Evolutionary conservation across 2,329 filamentous ascomycete species (phyloP).

Genomic region (Ceratocystis cacaofunesta): DNA sequence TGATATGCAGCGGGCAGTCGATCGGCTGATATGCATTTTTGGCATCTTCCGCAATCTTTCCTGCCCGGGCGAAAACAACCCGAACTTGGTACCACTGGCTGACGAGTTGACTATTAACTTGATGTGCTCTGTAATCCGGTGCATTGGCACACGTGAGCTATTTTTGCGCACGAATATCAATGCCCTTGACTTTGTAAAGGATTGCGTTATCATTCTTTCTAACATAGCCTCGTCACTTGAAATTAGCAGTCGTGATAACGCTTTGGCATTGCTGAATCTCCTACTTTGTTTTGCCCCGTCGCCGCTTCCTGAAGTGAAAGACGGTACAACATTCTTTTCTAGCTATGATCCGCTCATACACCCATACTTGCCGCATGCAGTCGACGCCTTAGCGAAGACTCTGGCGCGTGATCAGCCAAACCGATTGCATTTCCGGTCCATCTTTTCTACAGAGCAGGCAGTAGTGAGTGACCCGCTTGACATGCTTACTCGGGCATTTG

Average conservation of each 20-base stretch:
- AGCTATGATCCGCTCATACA: conserved; percentile 69
- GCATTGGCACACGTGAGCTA: conserved; percentile 78
- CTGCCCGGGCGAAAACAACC: conserved; percentile 46
- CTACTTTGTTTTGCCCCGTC: conserved; percentile 77
- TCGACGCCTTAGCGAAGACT: conserved; percentile 82
- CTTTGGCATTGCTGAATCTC: conserved; percentile 73
- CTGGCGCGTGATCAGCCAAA: conserved; percentile 90
- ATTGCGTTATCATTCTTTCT: conserved; percentile 74
- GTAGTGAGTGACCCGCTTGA: conserved; percentile 51
- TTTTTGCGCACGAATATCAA: conserved; percentile 69
- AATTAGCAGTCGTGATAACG: conserved; percentile 74
- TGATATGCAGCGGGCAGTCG: conserved; percentile 71
- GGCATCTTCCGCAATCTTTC: conserved; percentile 88
- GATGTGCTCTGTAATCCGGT: conserved; percentile 66
- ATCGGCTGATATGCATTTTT: conserved; percentile 76
- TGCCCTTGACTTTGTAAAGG: conserved; percentile 94
- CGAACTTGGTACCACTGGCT: conserved; percentile 60
- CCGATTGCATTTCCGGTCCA: conserved; percentile 63
- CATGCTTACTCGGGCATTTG: conserved; percentile 74
- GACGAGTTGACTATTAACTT: conserved; percentile 69
- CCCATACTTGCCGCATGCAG: conserved; percentile 74
- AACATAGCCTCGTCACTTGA: conserved; percentile 73
- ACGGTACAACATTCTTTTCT: conserved; percentile 53
- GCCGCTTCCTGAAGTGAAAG: conserved; percentile 46
- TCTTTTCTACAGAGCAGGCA: conserved; percentile 59